Evolutionary conservation across 139 green algal genomes (phyloP).

Genomic region (Chlamydomonas eustigma): DNA sequence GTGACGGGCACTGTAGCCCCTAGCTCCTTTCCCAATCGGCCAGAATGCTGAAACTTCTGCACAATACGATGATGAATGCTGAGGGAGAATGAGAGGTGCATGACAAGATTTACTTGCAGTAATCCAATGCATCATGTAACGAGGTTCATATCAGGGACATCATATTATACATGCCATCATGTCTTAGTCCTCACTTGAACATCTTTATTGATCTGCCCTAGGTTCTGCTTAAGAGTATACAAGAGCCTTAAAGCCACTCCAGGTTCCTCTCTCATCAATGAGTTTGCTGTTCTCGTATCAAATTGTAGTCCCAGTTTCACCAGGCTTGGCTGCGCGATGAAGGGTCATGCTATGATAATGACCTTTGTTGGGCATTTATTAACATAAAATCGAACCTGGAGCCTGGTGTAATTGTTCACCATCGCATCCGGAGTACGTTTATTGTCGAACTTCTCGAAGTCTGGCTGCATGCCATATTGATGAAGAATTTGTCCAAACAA

Average conservation of each 20-base stretch:
- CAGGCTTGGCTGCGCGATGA: conserved; percentile 45
- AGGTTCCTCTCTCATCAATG: conserved; percentile 57
- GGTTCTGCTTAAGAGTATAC: conserved; percentile 56
- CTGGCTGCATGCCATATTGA: conserved; percentile 60
- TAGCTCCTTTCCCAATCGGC: conserved; percentile 33
- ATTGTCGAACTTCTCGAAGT: conserved; percentile 57
- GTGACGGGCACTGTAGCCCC: conserved; percentile 33
- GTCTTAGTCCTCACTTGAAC: conserved; percentile 28
- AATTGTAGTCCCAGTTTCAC: conserved; percentile 52
- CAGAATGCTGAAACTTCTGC: conserved; percentile 43
- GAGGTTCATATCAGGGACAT: too few relatives aligned
- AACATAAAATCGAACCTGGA: conserved; percentile 44
- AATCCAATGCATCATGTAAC: too few relatives aligned
- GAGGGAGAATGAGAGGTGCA: neutral
- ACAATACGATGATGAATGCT: neutral
- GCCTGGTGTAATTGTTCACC: conserved; percentile 68
- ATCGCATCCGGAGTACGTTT: conserved; percentile 51
- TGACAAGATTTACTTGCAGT: too few relatives aligned
- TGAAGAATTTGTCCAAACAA: conserved; percentile 56
- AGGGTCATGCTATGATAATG: neutral
- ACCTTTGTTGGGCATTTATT: neutral
- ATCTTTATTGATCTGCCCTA: conserved; percentile 42
- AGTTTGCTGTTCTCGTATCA: conserved; percentile 47
- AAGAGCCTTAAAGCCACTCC: conserved; percentile 55
- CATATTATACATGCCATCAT: neutral